A percentile compares a stretch with the other conserved stretches of the same genome.
These are phyloP conservation scores for Lipomyces yamadae DNA, from an alignment of 805 yeast genomes.

Conservation along the genomic window DNA sequence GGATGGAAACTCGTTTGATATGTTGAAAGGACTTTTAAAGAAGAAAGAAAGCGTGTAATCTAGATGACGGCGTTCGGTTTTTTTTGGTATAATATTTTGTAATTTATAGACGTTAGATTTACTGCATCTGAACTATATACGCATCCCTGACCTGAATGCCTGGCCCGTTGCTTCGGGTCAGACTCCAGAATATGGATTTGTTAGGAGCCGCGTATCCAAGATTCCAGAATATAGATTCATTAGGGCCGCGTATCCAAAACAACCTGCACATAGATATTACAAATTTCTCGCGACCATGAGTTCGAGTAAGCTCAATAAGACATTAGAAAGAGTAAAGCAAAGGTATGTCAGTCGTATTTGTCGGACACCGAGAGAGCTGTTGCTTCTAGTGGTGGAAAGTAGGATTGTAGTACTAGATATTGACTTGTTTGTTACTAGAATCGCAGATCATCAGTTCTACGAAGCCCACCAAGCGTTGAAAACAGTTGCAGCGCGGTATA, in stretches of 20 bases:
- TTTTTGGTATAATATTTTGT: not conserved
- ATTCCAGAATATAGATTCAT: too few species aligned
- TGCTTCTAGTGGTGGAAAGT: not conserved
- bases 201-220: too few species aligned
- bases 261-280: not conserved
- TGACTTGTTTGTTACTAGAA: constrained; percentile 47
- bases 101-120: too few species aligned
- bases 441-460: constrained; percentile 76
- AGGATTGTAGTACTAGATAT: not conserved
- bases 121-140: too few species aligned
- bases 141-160: too few species aligned
- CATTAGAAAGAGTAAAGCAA: constrained; percentile 13
- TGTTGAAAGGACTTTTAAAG: constrained; percentile 84
- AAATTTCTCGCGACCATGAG: constrained; percentile 4
- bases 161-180: not conserved
- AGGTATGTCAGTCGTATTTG: constrained; percentile 2
- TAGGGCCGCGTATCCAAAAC: too few species aligned
- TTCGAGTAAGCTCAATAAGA: constrained; percentile 13
- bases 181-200: not conserved
- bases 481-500: constrained; percentile 85
- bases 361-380: not conserved
- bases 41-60: constrained; percentile 49
- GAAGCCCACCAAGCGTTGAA: constrained; percentile 96
- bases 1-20: constrained; percentile 96
- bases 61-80: not conserved